Base-by-base conservation (phyloP, 805 yeast genomes). In the Wickerhamomyces bovis region DNA sequence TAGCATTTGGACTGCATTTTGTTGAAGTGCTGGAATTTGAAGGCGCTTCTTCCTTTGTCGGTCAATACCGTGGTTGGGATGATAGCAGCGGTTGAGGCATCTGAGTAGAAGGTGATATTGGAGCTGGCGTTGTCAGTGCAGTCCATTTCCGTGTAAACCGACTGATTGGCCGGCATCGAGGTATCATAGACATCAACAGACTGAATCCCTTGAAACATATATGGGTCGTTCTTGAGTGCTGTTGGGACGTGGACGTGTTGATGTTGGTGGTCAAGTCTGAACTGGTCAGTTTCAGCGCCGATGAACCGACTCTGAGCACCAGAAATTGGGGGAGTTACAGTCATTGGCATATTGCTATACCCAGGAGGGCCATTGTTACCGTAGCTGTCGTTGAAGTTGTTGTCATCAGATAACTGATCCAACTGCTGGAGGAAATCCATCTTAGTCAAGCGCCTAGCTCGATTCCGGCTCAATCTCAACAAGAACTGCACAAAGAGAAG, bases 1-100 rank as follows among this genome's bases (percentile, higher is more conserved):
- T 73, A 77, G 7, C 76, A 69, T 41, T 60, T 63, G 1, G 77
- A 66, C 57, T 78, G 83, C 81, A 78, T 76, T 46, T 53, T 63
- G 50, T 78, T 78, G 56, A 78, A 73, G 10, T 53, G 39, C 2
- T 46, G 21, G 51, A 72, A 73, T 1, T 51, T 47, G 53, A 73
- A 74, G 0, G 70, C 44, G 1, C 54, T 42, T 15, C 68, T 58
- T 25, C 63, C 68, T n/a, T 56, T 59, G 39, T 69, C 72, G 0
- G 79, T 73, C 4, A 76, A 53, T 1, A 49, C 53, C 8, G 48
- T 40, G 1, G 59, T 60, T 4, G 57, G 39, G 11, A 53, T 36
- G 13, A 51, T 25, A 7, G 30, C 16, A 12, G 30, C 10, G 2
- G 26, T 13, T 9, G 39, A 22, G 13, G 25, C 39, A 13, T 22